phyloP scores from a whole-genome alignment of 2,329 filamentous ascomycete genomes.

The Paecilomyces fulvus region DNA sequence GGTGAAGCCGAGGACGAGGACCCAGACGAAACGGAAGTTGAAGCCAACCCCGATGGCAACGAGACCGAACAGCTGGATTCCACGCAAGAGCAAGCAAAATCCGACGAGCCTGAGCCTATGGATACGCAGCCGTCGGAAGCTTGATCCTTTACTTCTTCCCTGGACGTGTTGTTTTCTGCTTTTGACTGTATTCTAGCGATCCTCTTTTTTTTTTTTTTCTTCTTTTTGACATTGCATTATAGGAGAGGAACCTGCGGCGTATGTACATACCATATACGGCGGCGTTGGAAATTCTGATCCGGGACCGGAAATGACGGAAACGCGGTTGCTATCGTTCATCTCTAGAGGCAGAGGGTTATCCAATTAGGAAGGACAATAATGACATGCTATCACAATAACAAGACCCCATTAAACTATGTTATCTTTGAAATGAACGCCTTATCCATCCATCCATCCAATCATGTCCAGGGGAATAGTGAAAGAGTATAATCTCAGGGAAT shows the following conservation, averaged over 20 bases:
- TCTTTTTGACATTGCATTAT: neutral
- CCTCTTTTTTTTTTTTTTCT: neutral
- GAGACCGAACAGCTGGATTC: neutral
- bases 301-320: neutral
- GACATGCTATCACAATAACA: neutral
- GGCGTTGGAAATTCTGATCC: neutral
- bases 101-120: neutral
- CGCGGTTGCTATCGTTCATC: neutral
- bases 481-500: slow-evolving; percentile 8
- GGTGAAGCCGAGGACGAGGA: slow-evolving; percentile 10
- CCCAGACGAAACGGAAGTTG: slow-evolving; percentile 10
- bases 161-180: neutral
- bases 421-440: neutral
- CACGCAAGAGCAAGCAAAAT: neutral
- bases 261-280: neutral
- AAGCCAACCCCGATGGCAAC: slow-evolving; percentile 8
- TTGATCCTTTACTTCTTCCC: neutral
- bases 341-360: neutral
- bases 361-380: neutral
- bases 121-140: neutral
- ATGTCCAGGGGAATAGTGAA: neutral
- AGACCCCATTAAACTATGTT: neutral
- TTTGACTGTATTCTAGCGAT: neutral
- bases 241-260: neutral
- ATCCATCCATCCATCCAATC: neutral